phyloP scores from a whole-genome alignment of 371 early-diverging fungal species.

The Circinella umbellata region DNA sequence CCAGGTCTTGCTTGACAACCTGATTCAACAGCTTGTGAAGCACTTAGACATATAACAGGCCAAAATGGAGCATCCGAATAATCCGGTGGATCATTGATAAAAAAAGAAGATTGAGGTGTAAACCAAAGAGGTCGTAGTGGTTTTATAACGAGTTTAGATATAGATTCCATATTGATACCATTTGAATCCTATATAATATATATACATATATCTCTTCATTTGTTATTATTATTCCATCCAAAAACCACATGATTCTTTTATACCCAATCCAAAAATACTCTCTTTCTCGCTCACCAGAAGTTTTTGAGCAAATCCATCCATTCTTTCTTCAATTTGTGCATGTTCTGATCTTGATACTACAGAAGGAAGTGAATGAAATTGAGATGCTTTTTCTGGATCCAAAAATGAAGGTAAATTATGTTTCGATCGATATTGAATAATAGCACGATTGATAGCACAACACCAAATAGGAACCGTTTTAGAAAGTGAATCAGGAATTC shows the following conservation, averaged over 20 bases:
- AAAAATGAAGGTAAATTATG: too few species aligned
- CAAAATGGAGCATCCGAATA: slow-evolving; percentile 55
- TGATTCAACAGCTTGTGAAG: slow-evolving; percentile 66
- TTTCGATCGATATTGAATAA: slow-evolving; percentile 22
- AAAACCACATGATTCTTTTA: too few species aligned
- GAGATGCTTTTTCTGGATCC: neutral
- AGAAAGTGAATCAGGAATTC: slow-evolving; percentile 82
- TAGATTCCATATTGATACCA: slow-evolving; percentile 53
- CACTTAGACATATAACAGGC: slow-evolving; percentile 77
- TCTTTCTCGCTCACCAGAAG: slow-evolving; percentile 44
- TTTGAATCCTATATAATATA: slow-evolving; percentile 3
- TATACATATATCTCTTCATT: neutral
- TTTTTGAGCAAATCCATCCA: slow-evolving; percentile 64
- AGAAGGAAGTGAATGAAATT: slow-evolving; percentile 70
- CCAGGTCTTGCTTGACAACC: slow-evolving; percentile 49
- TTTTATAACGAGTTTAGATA: slow-evolving; percentile 51
- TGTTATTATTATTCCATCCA: too few species aligned
- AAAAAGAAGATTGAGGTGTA: slow-evolving; percentile 64
- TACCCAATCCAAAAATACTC: neutral
- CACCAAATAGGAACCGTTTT: slow-evolving; percentile 94
- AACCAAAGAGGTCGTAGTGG: slow-evolving; percentile 86
- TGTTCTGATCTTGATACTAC: slow-evolving; percentile 76
- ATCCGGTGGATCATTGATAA: slow-evolving; percentile 51
- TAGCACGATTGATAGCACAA: slow-evolving; percentile 67
- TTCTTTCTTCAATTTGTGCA: slow-evolving; percentile 63